Base-by-base conservation (phyloP, 352 stramenopile species). In the Pythium inflatum region DNA sequence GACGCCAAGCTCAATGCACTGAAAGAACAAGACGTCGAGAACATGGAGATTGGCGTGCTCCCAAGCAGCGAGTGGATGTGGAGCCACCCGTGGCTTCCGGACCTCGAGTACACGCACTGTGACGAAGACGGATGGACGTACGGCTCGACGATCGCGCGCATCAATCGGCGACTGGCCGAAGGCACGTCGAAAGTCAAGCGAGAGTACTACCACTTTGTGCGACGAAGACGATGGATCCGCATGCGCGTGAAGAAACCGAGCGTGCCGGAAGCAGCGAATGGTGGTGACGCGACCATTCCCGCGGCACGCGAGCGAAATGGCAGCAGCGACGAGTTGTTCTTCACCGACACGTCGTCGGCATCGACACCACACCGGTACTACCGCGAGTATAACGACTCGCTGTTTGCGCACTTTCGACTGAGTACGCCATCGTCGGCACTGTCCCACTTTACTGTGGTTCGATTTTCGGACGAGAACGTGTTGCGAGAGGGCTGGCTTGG, bases 81-180 rank as follows among this genome's bases (percentile, higher is more conserved):
- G 88, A 91, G 82, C 51, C 85, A 94, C 62, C 73, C 75, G 14
- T 95, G 88, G 88, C 72, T 91, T 24, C 77, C 79, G 9, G 88
- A 94, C 49, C 70, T 78, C 46, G 82, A 91, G 60, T 95, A 92
- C 66, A 90, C 87, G 50, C 78, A 90, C 68, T 94, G 88, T 62
- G 88, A 95, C 49, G 83, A 93, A 41, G 85, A 96, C 71, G 87
- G 86, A 36, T 96, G 88, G 88, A 85, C 78, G 54, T 96, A 96
- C 75, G 88, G 88, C 62, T 93, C 86, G 33, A 92, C 85, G 25
- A 90, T 96, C 56, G 78, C 78, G 38, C 81, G 87, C 30, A 94
- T 96, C 59, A 96, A 94, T 74, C 86, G 84, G 28, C 84, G 85
- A 2, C 63, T 96, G 7, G 88, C 88, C 1, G 81, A 92, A 43